Conservation (phyloP, 495 filamentous ascomycete genomes). For the Saxophila tyrrhenica region DNA sequence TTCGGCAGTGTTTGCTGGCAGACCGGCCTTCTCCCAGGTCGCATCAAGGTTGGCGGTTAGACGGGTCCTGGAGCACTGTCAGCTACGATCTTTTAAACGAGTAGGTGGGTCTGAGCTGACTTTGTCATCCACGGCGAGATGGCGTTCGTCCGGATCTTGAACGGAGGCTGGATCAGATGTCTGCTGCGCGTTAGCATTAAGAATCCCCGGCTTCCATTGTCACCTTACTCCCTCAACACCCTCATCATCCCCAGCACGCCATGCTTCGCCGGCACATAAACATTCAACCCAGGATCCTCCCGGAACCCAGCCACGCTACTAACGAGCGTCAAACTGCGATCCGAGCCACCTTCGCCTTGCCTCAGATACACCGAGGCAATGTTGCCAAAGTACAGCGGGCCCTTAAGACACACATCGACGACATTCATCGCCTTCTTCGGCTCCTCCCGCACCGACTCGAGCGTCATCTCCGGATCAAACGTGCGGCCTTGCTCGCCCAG, state of each 20-base stretch:
- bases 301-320: constrained; percentile 38
- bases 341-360: constrained; percentile 12
- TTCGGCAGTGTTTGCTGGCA: constrained; percentile 35
- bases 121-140: constrained; percentile 46
- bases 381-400: constrained; percentile 16
- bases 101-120: neutral
- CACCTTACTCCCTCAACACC: constrained; percentile 23
- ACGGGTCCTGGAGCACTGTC: constrained; percentile 32
- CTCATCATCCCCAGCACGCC: constrained; percentile 15
- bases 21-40: constrained; percentile 33
- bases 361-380: constrained; percentile 17
- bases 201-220: neutral
- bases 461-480: constrained; percentile 16
- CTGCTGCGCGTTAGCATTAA: neutral
- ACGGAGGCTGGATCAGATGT: constrained; percentile 3
- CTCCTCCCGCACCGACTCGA: constrained; percentile 15
- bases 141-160: constrained; percentile 37
- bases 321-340: constrained; percentile 40
- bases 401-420: constrained; percentile 20
- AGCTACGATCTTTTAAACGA: neutral
- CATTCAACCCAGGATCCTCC: constrained; percentile 36
- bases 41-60: constrained; percentile 33
- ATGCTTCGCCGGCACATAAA: constrained; percentile 32
- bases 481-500: constrained; percentile 9
- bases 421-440: constrained; percentile 1